Evolutionary conservation across 177 flowering plant species (phyloP).

Genomic region (Telopea speciosissima): DNA sequence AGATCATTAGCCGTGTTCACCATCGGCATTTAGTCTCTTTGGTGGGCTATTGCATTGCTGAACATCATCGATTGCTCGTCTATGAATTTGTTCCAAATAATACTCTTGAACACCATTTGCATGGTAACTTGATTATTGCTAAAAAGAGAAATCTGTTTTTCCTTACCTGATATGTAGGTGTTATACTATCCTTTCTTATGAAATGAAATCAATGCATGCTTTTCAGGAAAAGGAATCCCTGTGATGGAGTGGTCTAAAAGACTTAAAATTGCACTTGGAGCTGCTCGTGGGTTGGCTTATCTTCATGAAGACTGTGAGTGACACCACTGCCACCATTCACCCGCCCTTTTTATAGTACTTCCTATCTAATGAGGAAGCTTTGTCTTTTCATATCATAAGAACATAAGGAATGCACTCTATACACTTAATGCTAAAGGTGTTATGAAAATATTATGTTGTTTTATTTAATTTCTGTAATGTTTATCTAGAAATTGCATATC

Average conservation of each 20-base stretch:
- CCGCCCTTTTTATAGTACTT: neutral
- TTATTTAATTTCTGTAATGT: neutral
- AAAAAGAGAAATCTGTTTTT: neutral
- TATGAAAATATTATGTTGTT: neutral
- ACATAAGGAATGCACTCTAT: neutral
- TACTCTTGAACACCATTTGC: constrained; percentile 34
- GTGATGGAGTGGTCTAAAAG: constrained; percentile 61
- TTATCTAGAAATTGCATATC: neutral
- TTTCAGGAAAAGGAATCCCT: constrained; percentile 31
- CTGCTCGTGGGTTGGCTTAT: constrained; percentile 72
- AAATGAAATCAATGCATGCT: neutral
- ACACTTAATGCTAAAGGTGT: neutral
- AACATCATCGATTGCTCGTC: constrained; percentile 33
- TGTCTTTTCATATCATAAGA: too few species aligned
- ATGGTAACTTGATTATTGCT: constrained; percentile 15
- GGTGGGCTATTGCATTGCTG: constrained; percentile 37
- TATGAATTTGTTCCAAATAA: constrained; percentile 37
- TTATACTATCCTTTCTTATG: neutral
- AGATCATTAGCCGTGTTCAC: constrained; percentile 37
- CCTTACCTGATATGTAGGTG: neutral
- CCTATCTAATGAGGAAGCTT: neutral
- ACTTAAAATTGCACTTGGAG: constrained; percentile 54
- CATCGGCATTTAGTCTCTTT: constrained; percentile 38
- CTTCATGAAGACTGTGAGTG: constrained; percentile 69
- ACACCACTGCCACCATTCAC: neutral